These are phyloP conservation scores for Aspergillus clavatus DNA, from an alignment of 2,329 filamentous ascomycete species.

Conservation along the genomic window DNA sequence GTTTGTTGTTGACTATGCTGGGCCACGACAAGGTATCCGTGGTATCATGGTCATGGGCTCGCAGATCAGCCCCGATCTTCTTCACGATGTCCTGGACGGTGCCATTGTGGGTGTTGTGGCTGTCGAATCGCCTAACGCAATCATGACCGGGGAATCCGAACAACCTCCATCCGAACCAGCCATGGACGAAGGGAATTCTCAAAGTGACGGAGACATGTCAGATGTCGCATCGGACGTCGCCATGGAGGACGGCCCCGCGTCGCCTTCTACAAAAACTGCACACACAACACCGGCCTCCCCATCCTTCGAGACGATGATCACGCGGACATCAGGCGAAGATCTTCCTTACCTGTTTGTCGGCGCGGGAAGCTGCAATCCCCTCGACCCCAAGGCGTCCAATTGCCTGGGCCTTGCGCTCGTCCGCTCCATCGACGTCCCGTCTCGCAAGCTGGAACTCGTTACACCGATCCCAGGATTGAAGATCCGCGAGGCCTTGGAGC, in stretches of 20 bases:
- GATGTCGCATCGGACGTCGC: conserved; percentile 16
- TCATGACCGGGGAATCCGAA: conserved; percentile 14
- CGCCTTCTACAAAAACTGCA: not conserved
- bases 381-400: conserved; percentile 46
- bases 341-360: conserved; percentile 50
- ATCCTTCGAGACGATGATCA: conserved; percentile 23
- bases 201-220: conserved; percentile 8
- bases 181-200: conserved; percentile 2
- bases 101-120: conserved; percentile 51
- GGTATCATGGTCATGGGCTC: conserved; percentile 52
- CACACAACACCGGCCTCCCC: conserved; percentile 5
- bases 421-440: conserved; percentile 36
- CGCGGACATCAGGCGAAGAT: conserved; percentile 38
- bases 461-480: conserved; percentile 42
- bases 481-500: conserved; percentile 29
- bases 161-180: not conserved
- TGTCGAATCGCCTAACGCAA: conserved; percentile 38
- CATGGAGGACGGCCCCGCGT: conserved; percentile 14
- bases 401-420: conserved; percentile 49
- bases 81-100: conserved; percentile 51
- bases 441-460: conserved; percentile 43
- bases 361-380: conserved; percentile 37
- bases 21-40: conserved; percentile 41
- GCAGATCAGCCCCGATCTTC: conserved; percentile 42
- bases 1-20: conserved; percentile 48